Conservation (phyloP, 2,329 filamentous ascomycete genomes). For the Microdochium nivale region DNA sequence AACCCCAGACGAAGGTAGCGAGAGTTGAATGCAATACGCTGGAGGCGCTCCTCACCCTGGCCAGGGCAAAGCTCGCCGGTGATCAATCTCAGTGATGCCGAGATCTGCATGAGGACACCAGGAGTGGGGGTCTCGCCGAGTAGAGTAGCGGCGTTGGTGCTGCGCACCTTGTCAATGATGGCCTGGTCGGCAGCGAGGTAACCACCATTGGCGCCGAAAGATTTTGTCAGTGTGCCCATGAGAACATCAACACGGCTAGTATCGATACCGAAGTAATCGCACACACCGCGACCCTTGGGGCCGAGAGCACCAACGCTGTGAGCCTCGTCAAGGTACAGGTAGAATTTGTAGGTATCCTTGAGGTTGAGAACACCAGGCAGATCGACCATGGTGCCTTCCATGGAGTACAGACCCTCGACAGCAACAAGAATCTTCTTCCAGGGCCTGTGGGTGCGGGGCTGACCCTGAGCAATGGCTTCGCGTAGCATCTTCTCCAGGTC, state of each 20-base stretch:
- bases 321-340: conserved; percentile 91
- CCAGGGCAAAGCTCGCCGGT: conserved; percentile 79
- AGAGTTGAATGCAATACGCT: conserved; percentile 96
- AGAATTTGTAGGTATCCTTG: conserved; percentile 95
- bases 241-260: conserved; percentile 84
- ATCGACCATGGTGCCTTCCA: conserved; percentile 99
- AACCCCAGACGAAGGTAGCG: conserved; percentile 94
- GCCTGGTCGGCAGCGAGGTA: conserved; percentile 85
- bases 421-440: conserved; percentile 99
- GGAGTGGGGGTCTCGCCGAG: conserved; percentile 85
- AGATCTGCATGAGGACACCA: conserved; percentile 83
- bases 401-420: conserved; percentile 95
- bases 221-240: conserved; percentile 98
- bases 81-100: conserved; percentile 80
- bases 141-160: conserved; percentile 76
- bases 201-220: conserved; percentile 94
- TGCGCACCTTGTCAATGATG: conserved; percentile 86
- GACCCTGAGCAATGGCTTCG: conserved; percentile 90
- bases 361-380: conserved; percentile 80
- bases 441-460: conserved; percentile 93
- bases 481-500: conserved; percentile 80
- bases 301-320: conserved; percentile 93
- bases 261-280: conserved; percentile 93
- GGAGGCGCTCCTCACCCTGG: conserved; percentile 90
- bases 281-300: conserved; percentile 81